Evolutionary conservation across 108 stramenopile species (phyloP).

Genomic region (Seminavis robusta): DNA sequence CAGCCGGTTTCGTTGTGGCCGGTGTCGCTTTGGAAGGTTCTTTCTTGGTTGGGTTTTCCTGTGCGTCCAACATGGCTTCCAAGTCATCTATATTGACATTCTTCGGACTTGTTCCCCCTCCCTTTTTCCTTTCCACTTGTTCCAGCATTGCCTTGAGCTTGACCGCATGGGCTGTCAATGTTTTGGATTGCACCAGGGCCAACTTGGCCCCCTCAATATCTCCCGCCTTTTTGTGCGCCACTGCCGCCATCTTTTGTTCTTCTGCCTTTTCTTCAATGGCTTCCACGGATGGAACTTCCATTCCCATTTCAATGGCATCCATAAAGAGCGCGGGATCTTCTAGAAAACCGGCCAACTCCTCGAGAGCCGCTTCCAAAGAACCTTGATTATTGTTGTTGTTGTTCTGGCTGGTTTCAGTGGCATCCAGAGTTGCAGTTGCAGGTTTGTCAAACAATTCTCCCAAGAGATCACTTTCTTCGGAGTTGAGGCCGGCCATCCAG

Average conservation of each 20-base stretch:
- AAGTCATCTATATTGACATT: conserved; percentile 11
- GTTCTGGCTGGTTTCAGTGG: too few species aligned
- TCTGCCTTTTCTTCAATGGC: background rate
- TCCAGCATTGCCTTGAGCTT: background rate
- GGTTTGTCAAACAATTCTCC: conserved; percentile 9
- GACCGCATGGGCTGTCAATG: background rate
- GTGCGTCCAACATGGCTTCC: background rate
- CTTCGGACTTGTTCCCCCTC: background rate
- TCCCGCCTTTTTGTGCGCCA: conserved; percentile 10
- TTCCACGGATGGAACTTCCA: conserved; percentile 16
- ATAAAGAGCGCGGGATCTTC: conserved; percentile 12
- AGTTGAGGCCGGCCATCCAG: conserved; percentile 7
- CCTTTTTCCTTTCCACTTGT: background rate
- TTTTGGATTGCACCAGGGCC: conserved; percentile 19
- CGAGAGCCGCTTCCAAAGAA: too few species aligned
- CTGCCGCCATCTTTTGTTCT: conserved; percentile 7
- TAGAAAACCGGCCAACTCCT: conserved; percentile 25
- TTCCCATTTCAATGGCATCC: conserved; percentile 22
- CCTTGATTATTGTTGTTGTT: background rate
- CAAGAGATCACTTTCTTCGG: conserved; percentile 19
- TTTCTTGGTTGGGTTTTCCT: background rate
- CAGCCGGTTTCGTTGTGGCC: background rate
- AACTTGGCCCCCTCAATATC: conserved; percentile 22
- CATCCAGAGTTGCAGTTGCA: too few species aligned
- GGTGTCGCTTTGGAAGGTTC: background rate